Evolutionary conservation across 129 eudicot species (phyloP), one percentile per base, ranked within the genome.

Genomic region (Saussurea involucrata): DNA sequence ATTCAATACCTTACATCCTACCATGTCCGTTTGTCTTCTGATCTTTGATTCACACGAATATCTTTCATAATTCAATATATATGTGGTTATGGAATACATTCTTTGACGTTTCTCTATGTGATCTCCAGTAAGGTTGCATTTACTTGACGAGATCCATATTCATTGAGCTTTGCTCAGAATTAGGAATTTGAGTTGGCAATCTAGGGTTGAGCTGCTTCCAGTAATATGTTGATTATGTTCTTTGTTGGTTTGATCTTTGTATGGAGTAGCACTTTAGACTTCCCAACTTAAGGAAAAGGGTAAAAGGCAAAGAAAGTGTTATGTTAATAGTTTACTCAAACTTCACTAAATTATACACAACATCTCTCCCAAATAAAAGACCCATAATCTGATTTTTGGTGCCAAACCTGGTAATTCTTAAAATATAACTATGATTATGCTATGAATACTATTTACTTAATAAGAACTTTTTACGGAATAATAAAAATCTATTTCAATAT

Each of bases 61-160:
- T 31, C 72, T 34, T 32, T 68, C 11, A 7, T 68, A 33, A 5
- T 34, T 67, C 24, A 31, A 18, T 67, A 6, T 68, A 3, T 33
- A 17, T 68, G 72, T 68, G 27, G 17, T 18, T n/a, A 15, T 66
- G 2, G 46, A 66, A 66, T 12, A 13, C 12, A 13, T 44, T 13
- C 22, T n/a, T 31, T 66, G 25, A 13, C 3, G 13, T 29, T 66
- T 66, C 40, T 32, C 6, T n/a, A 31, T 17, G 11, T 29, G 44
- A 66, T 66, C 22, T 6, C 31, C 22, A 66, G 31, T 28, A 4
- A 15, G 71, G 71, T 29, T 66, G 12, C 8, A 29, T 44, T 66
- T 66, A 66, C 71, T 29, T 66, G n/a, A 66, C 31, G 25, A 13
- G 42, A 66, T 66, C 42, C 71, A 17, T 66, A 17, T 66, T 66